Base-by-base conservation (phyloP, 129 eudicot species). In the Flaveria trinervia region DNA sequence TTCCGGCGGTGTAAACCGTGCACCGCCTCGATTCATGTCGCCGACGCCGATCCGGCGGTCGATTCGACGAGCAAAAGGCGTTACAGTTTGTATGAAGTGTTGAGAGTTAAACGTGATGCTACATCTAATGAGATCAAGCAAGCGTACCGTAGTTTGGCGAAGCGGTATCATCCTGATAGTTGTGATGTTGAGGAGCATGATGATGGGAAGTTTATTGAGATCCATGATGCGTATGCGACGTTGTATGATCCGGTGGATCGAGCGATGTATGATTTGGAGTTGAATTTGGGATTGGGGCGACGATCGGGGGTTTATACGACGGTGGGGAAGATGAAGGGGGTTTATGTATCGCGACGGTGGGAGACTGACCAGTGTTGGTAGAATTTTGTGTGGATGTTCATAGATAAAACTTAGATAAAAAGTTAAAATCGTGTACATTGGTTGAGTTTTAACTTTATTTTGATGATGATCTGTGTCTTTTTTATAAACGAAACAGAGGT, bases 341-440 rank as follows among this genome's bases (percentile, higher is more conserved):
- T 82, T 77, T 73, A 85, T 65, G 65, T 80, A 4, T 73, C 86
- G 41, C 89, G 96, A 45, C 80, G 92, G 9, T 92, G 97, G 97
- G 97, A 92, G 55, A 92, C 97, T 72, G 97, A 92, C 41, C 97
- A 92, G 85, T 92, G 97, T 76, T 92, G 97, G 97, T 92, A 82
- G 81, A 66, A 39, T 65, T 62, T 62, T 28, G 68, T 56, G 2
- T 54, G 23, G 18, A 2, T 49, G 62, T 9, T 18, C 2, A 28
- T 23, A 54, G 16, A 65, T 62, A 18, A 12, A 65, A 30, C 26
- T 3, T 3, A 65, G 30, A 70, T 33, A 44, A 17, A 30, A 12
- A 18, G 23, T 15, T 33, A 28, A 59, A 28, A 46, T 43, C 65
- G 26, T 57, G 22, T 73, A 13, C 36, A 74, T 25, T 7, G 11